These are phyloP conservation scores for Yarrowia porcina DNA, from an alignment of 805 yeast genomes.

Conservation along the genomic window DNA sequence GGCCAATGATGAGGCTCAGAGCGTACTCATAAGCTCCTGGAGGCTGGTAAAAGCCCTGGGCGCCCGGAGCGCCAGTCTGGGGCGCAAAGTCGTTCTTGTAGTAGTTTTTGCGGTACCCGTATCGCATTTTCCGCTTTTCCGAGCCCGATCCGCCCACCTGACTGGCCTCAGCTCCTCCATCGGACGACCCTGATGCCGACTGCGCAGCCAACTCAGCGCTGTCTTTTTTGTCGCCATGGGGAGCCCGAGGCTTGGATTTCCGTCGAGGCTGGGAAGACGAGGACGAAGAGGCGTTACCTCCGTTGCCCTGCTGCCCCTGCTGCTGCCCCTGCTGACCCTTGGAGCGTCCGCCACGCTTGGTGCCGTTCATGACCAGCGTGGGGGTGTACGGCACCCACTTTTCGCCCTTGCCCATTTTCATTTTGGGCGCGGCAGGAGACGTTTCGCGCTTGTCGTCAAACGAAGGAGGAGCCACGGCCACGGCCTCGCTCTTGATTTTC, in stretches of 20 bases:
- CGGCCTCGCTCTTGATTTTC: conserved; percentile 40
- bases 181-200: not conserved
- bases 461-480: conserved; percentile 28
- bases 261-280: not conserved
- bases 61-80: conserved; percentile 1
- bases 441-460: conserved; percentile 15
- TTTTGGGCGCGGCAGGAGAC: conserved; percentile 17
- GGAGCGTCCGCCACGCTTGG: conserved; percentile 15
- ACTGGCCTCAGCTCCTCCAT: not conserved
- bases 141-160: no score
- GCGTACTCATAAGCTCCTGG: conserved; percentile 31
- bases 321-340: not conserved
- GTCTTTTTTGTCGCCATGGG: conserved; percentile 24
- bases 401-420: conserved; percentile 46
- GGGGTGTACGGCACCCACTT: conserved; percentile 75
- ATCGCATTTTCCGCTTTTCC: conserved; percentile 24
- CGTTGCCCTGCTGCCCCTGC: no score
- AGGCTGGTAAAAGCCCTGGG: conserved; percentile 11
- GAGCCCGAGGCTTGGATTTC: conserved; percentile 10
- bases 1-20: conserved; percentile 45
- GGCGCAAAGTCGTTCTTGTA: conserved; percentile 19
- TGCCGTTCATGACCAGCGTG: conserved; percentile 45
- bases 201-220: not conserved
- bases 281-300: no score
- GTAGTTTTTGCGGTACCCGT: conserved; percentile 31